Percentiles rank a stretch among this genome's conserved stretches.
Evolutionary conservation across 192 early-diverging fungal species (phyloP).

Genomic region (Nowakowskiella sp.): DNA sequence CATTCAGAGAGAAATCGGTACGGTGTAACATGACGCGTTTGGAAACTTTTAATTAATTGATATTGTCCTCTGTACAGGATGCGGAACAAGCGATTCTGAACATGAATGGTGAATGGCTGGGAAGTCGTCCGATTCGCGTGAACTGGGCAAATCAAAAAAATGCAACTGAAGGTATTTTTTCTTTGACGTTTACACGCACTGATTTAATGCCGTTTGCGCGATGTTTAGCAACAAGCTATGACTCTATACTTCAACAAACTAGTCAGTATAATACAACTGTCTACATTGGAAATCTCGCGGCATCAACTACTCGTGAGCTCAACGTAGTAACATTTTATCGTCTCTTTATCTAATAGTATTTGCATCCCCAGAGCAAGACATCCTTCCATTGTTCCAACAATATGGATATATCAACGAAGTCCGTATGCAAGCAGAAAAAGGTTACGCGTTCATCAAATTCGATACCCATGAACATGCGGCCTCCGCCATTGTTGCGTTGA

Average conservation of each 20-base stretch:
- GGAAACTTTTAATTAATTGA: neutral
- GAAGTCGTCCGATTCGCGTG: constrained; percentile 76
- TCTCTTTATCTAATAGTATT: neutral
- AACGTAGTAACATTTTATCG: neutral
- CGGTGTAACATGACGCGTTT: neutral
- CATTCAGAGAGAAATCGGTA: constrained; percentile 69
- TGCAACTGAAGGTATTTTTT: neutral
- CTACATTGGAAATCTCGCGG: constrained; percentile 82
- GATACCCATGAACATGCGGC: constrained; percentile 87
- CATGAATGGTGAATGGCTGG: constrained; percentile 88
- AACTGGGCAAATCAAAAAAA: constrained; percentile 92
- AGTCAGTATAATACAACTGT: constrained; percentile 80
- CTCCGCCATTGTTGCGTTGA: constrained; percentile 73
- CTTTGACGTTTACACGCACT: too few species aligned
- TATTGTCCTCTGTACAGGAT: constrained; percentile 32
- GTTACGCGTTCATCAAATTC: constrained; percentile 82
- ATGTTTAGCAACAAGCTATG: constrained; percentile 47
- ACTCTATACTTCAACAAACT: constrained; percentile 64
- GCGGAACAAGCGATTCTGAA: constrained; percentile 75
- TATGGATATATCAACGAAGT: constrained; percentile 74
- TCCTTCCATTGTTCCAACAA: constrained; percentile 63
- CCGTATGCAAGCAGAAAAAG: constrained; percentile 81
- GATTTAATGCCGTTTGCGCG: neutral
- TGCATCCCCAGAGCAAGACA: constrained; percentile 47
- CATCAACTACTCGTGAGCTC: constrained; percentile 61